Base-by-base conservation (phyloP, 768 basidiomycete species). In the Lentinula lateritia region DNA sequence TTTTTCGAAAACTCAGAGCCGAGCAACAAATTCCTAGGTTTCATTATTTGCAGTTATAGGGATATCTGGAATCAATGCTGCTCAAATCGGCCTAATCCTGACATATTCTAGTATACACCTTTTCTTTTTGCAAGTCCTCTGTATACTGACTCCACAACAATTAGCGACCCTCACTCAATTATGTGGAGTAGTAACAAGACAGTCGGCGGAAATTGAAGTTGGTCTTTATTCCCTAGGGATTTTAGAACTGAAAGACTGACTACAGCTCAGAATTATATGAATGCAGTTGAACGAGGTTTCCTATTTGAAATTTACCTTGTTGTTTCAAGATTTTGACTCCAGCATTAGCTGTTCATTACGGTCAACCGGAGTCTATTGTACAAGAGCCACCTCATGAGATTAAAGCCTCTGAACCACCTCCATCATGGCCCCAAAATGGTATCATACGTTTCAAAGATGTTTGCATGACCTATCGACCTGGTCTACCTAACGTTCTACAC, bases 321-420 rank as follows among this genome's bases (percentile, higher is more conserved):
- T 41, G 18, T n/a, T 55, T 34, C 46, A 15, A n/a, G 5, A 36
- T 48, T 23, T 42, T 18, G 3, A 57, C 48, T 63, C 35, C 39
- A 28, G 39, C 9, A 10, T 2, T 61, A 81, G 83, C 86, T 6
- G 78, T 82, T 1, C 76, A 85, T 62, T 88, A 85, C 67, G 83
- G 82, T 45, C 75, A 73, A 53, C 72, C 70, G 0, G 79, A 80
- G 54, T 59, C 72, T 13, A 80, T 86, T 56, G 76, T 78, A 35
- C 84, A 88, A 68, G 90, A 93, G 68, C 82, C 85, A 4, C 78
- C 87, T 0, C 83, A 88, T 66, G 83, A 86, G 63, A 83, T 86
- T 20, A 73, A 76, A 16, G 82, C 78, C 12, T 74, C 69, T 18
- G 83, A 81, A 62, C 89, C 88, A 0, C 71, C 83, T 0, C 58